These are phyloP conservation scores for Euphrasia confusa DNA, from an alignment of 257 asterid genomes.

Conservation along the genomic window DNA sequence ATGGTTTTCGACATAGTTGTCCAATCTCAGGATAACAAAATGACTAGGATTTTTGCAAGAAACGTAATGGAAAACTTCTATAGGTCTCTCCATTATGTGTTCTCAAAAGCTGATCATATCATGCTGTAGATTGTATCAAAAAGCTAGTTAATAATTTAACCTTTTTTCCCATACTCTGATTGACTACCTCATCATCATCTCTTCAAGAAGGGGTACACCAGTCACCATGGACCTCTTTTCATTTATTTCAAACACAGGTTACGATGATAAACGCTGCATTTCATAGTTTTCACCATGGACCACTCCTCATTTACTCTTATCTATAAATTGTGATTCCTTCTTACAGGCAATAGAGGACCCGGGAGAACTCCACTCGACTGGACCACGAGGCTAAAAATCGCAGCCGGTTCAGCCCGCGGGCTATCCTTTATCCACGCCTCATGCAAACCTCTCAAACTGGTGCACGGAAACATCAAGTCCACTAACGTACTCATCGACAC, in stretches of 20 bases:
- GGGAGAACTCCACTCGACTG: conserved; percentile 96
- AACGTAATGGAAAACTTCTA: not conserved
- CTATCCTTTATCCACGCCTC: conserved; percentile 65
- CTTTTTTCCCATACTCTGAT: not conserved
- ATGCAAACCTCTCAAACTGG: conserved; percentile 56
- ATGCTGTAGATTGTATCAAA: not conserved
- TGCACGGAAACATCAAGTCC: conserved; percentile 89
- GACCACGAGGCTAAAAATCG: conserved; percentile 74
- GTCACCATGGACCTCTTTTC: too few relatives aligned
- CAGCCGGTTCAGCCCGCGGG: conserved; percentile 82
- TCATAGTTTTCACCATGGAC: not conserved
- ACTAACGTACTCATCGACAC: conserved; percentile 76
- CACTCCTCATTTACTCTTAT: not conserved
- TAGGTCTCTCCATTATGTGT: not conserved
- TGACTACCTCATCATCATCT: not conserved
- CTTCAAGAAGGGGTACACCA: not conserved
- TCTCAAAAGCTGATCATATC: conserved; percentile 1
- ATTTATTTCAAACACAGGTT: not conserved
- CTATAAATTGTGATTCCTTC: not conserved
- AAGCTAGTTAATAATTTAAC: not conserved
- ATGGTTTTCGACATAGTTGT: not conserved
- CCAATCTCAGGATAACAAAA: too few relatives aligned
- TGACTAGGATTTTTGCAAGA: too few relatives aligned
- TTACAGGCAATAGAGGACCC: conserved; percentile 86
- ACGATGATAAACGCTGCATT: not conserved